Evolutionary conservation across 2,329 filamentous ascomycete genomes (phyloP), one percentile per base, ranked within the genome.

Genomic region (Xylaria sp.): DNA sequence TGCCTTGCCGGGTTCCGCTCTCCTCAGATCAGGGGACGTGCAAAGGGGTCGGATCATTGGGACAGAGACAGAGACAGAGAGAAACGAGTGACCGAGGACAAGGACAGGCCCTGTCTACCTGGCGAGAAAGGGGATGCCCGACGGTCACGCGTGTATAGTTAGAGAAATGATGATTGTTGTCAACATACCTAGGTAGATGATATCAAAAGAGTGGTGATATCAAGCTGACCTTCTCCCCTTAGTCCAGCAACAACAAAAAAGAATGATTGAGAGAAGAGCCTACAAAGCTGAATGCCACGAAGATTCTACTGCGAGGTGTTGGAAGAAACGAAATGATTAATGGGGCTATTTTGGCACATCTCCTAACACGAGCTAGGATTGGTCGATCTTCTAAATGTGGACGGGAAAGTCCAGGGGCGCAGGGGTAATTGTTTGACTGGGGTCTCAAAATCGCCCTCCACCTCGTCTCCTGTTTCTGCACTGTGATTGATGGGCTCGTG

Each of bases 1-100:
- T 75, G 71, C 64, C 59, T 67, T 71, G 73, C 72, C 71, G 69
- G 65, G 71, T 70, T 72, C 71, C 74, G 73, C 72, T 77, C 67
- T 71, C 68, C 72, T 77, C 74, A 68, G 75, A 76, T 78, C 74
- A 77, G 75, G 75, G 75, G 74, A 64, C 65, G 64, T 55, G 58
- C 49, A 62, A 65, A 71, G 58, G 66, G 69, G 61, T 65, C 52
- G 65, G 67, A 68, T 74, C 71, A 74, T 74, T 75, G 72, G 74
- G 67, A 64, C 57, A 54, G 54, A 51, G 56, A 64, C 58, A 67
- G 54, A 71, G 56, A 66, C 51, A 66, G 54, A 71, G 56, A 66
- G 51, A 66, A 78, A 74, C 68, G 72, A 77, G 67, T 64, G 73
- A 75, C 68, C 71, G 48, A 68, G 68, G 69, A 57, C 69, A 68